Base-by-base conservation (phyloP, 164 flowering plant genomes). In the Dillenia turbinata region DNA sequence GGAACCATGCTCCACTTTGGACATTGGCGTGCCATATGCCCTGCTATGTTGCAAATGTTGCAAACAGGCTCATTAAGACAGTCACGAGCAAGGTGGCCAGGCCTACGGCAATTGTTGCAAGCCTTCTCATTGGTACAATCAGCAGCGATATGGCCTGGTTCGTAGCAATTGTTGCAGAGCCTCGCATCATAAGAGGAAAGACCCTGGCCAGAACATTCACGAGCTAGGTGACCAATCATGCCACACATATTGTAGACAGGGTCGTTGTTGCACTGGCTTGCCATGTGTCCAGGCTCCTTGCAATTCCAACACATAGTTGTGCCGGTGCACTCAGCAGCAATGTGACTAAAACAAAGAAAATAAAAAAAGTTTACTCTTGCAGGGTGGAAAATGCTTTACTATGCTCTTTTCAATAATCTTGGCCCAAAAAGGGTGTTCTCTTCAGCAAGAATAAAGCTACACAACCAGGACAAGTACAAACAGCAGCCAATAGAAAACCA, bases 51-150 rank as follows among this genome's bases (percentile, higher is more conserved):
- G 61, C 80, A 74, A 49, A 67, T n/a, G 58, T 76, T 77, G 66
- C 82, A 79, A 9, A 79, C 69, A 4, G 82, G 78, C 7, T 79
- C 80, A 47, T 77, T 73, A 1, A 47, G 65, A 49, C 80, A 79
- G 24, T 79, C 77, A 0, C 80, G 71, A 13, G 78, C 78, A 10
- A 77, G 67, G 64, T 77, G 81, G 26, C 78, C 81, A 10, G 76
- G 63, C 63, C 68, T 77, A 8, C 74, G 52, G 55, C 76, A 69
- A 49, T 77, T 74, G 49, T 74, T 77, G 73, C 81, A 77, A 9
- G 80, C 77, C 66, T 73, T 77, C 33, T 78, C 79, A 17, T 78
- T 78, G 45, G 77, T 75, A 48, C 79, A 78, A 12, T 72, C 71
- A 11, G 59, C 71, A n/a, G 82, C 79, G 49, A 71, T 51, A 58